Evolutionary conservation across 805 yeast genomes (phyloP).

Genomic region (Monosporozyma servazzii): DNA sequence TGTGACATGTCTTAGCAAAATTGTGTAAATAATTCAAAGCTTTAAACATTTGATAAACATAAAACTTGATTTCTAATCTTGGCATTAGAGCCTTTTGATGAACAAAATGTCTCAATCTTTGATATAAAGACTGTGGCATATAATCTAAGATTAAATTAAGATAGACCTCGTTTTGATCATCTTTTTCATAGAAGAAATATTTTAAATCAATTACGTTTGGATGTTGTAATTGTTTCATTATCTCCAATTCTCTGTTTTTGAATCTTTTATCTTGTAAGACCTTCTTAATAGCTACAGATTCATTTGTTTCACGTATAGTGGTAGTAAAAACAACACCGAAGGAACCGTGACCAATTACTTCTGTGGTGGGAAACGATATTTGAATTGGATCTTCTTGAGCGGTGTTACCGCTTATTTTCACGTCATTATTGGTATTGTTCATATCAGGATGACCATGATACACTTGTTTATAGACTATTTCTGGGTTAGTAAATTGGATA

Average conservation of each 20-base stretch:
- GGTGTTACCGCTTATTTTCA: background rate
- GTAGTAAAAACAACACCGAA: constrained; percentile 97
- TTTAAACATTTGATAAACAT: constrained; percentile 69
- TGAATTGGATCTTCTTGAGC: constrained; percentile 24
- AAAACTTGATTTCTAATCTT: constrained; percentile 72
- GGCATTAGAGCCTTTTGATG: constrained; percentile 76
- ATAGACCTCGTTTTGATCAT: constrained; percentile 47
- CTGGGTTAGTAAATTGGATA: constrained; percentile 15
- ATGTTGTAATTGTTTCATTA: constrained; percentile 84
- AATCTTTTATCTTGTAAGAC: constrained; percentile 94
- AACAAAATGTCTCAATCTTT: constrained; percentile 80
- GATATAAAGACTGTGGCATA: constrained; percentile 92
- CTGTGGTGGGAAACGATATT: constrained; percentile 69
- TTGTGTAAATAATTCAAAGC: constrained; percentile 72
- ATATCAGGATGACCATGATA: constrained; percentile 11
- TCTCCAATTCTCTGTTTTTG: constrained; percentile 89
- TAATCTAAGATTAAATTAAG: constrained; percentile 83
- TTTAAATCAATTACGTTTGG: constrained; percentile 79
- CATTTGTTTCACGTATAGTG: constrained; percentile 60
- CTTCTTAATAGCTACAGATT: constrained; percentile 84
- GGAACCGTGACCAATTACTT: constrained; percentile 98
- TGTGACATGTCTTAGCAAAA: constrained; percentile 71
- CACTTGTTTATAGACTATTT: constrained; percentile 27
- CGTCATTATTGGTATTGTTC: background rate
- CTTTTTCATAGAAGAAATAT: constrained; percentile 81